Percentiles rank a stretch among this genome's conserved stretches.
Evolutionary conservation across 169 alveolate species (phyloP).

Genomic region (Cyclospora cayetanensis): DNA sequence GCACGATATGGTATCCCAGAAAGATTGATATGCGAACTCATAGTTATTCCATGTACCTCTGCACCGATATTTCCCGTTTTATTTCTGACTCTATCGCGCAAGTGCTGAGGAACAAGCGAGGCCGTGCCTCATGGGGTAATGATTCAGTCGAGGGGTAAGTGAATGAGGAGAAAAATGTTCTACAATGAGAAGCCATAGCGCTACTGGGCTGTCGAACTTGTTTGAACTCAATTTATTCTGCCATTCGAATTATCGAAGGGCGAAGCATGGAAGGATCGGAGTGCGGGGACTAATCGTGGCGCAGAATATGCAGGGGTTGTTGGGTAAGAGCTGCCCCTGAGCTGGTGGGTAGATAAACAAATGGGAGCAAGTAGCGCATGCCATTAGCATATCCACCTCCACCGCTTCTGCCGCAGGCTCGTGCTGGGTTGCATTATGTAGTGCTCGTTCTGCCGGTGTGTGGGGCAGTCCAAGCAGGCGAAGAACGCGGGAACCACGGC

Average conservation of each 20-base stretch:
- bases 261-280: conserved; percentile 12
- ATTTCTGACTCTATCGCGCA: no score
- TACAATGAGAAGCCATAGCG: no score
- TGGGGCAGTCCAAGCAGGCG: conserved; percentile 41
- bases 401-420: not conserved
- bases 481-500: conserved; percentile 2
- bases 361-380: conserved; percentile 17
- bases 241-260: not conserved
- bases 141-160: no score
- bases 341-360: conserved; percentile 57
- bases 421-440: not conserved
- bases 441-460: conserved; percentile 1
- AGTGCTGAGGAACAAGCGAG: no score
- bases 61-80: no score
- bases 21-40: no score
- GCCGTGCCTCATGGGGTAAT: no score
- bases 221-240: no score
- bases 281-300: not conserved
- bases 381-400: not conserved
- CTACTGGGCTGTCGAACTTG: no score
- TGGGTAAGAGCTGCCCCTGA: not conserved
- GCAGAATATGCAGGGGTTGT: conserved; percentile 4
- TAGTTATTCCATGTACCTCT: no score
- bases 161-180: no score
- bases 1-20: no score